Evolutionary conservation across 768 basidiomycete genomes (phyloP).

Genomic region (Pisolithus orientalis): DNA sequence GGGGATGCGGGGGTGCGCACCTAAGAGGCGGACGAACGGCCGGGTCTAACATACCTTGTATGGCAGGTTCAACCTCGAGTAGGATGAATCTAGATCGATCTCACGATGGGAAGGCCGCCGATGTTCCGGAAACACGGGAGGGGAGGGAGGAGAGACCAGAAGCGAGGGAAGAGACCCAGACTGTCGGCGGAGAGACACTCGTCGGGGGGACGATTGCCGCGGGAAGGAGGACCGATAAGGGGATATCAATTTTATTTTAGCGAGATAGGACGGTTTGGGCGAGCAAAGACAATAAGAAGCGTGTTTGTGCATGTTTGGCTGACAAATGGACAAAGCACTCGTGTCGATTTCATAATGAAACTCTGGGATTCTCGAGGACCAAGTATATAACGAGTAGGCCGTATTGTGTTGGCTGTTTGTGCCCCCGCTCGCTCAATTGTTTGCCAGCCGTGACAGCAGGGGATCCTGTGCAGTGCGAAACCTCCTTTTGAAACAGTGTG

Average conservation of each 20-base stretch:
- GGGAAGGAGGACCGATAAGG: constrained; percentile 14
- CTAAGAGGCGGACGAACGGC: constrained; percentile 5
- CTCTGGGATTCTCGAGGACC: constrained; percentile 17
- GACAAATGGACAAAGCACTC: constrained; percentile 35
- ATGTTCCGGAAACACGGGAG: too few relatives aligned
- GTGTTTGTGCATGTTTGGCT: constrained; percentile 35
- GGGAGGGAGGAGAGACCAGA: too few relatives aligned
- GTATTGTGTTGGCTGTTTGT: constrained; percentile 53
- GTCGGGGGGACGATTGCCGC: constrained; percentile 19
- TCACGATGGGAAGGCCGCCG: background rate
- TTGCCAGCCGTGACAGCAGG: constrained; percentile 42
- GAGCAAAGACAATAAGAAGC: constrained; percentile 41
- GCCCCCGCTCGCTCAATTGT: constrained; percentile 66
- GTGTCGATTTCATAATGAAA: constrained; percentile 30
- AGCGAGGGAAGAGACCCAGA: constrained; percentile 6
- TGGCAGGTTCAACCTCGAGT: constrained; percentile 22
- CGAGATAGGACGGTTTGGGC: constrained; percentile 21
- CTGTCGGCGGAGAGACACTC: constrained; percentile 26
- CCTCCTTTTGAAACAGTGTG: constrained; percentile 32
- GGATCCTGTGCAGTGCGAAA: constrained; percentile 40
- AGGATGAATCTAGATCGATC: constrained; percentile 6
- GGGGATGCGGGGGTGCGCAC: background rate
- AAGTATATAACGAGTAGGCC: constrained; percentile 48
- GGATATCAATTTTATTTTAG: constrained; percentile 29
- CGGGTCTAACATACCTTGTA: constrained; percentile 19